Percentiles rank a stretch among this genome's conserved stretches.
Conservation (phyloP, 2,329 filamentous ascomycete species). For the Colletotrichum sp. region DNA sequence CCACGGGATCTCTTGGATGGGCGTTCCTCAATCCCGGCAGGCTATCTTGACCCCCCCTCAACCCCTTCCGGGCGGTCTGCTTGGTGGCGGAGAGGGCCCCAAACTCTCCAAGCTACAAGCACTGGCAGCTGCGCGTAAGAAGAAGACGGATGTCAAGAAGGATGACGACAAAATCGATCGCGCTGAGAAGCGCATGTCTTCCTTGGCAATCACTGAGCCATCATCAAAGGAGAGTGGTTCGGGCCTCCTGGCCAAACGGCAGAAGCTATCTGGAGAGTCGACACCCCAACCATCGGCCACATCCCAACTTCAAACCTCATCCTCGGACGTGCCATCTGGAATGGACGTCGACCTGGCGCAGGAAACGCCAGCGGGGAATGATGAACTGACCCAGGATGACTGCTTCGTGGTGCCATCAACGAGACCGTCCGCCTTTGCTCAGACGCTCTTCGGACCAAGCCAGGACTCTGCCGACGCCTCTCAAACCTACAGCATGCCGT, state of each 20-base stretch:
- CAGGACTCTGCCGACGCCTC: constrained; percentile 25
- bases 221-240: constrained; percentile 22
- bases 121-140: constrained; percentile 83
- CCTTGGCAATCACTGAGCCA: constrained; percentile 24
- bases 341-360: constrained; percentile 10
- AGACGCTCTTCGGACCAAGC: constrained; percentile 53
- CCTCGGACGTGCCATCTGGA: not conserved
- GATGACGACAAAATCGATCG: constrained; percentile 28
- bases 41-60: constrained; percentile 66
- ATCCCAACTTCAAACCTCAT: not conserved
- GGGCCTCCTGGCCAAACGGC: constrained; percentile 24
- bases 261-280: constrained; percentile 25
- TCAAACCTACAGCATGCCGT: constrained; percentile 50
- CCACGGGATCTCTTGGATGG: constrained; percentile 83
- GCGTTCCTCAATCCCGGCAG: constrained; percentile 69
- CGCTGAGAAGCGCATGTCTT: constrained; percentile 33
- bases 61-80: constrained; percentile 66
- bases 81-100: constrained; percentile 74
- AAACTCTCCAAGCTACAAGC: constrained; percentile 92
- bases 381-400: not conserved
- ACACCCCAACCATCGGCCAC: not conserved
- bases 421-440: constrained; percentile 62
- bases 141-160: constrained; percentile 70
- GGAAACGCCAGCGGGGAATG: not conserved
- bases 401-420: constrained; percentile 23